Conservation (phyloP, 768 basidiomycete species). For the Russula earlei region DNA sequence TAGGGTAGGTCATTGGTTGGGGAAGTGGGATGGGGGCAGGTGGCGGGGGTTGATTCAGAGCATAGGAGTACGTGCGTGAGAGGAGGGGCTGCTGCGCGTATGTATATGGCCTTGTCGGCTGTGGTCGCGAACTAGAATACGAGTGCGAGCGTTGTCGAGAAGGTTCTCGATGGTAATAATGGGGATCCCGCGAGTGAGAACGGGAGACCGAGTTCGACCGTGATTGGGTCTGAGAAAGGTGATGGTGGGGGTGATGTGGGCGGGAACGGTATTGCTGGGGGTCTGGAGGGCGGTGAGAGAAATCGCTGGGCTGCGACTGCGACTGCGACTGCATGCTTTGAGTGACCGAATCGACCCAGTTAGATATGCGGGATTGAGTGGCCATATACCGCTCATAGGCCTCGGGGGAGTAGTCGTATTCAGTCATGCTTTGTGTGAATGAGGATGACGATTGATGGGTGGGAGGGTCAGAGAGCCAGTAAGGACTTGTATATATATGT, state of each 20-base stretch:
- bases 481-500: conserved; percentile 1
- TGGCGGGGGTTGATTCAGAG: background rate
- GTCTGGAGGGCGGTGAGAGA: background rate
- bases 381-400: conserved; percentile 38
- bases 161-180: background rate
- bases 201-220: conserved; percentile 9
- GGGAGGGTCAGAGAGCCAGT: too few relatives aligned
- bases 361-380: conserved; percentile 39
- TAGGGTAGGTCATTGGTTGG: background rate
- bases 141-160: conserved; percentile 8
- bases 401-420: conserved; percentile 53
- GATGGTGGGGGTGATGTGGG: background rate
- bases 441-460: background rate
- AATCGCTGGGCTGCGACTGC: conserved; percentile 24
- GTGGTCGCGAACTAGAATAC: background rate
- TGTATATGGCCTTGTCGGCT: background rate
- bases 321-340: conserved; percentile 10
- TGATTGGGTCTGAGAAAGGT: conserved; percentile 5
- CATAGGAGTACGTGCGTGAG: conserved; percentile 18
- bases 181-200: background rate
- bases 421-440: conserved; percentile 35
- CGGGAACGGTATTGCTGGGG: conserved; percentile 4
- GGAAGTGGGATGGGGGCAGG: conserved; percentile 7
- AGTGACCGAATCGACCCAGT: conserved; percentile 35
- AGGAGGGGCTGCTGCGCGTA: conserved; percentile 4